Conservation (phyloP, 176 grass and related monocot genomes). For the Miscanthus lutarioriparius region DNA sequence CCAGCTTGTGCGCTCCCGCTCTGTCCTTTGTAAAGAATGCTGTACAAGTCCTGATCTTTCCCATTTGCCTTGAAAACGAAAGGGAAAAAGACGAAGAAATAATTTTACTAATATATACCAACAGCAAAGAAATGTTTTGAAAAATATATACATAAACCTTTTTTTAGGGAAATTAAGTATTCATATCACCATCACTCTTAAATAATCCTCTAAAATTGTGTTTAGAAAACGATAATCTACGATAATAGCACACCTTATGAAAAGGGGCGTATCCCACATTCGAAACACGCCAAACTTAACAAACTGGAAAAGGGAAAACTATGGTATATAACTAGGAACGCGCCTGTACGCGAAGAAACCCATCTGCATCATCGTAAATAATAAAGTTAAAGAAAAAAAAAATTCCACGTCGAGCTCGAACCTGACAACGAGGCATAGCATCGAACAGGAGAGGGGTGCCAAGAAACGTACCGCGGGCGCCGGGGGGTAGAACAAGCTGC, state of each 20-base stretch:
- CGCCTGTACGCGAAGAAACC: background rate
- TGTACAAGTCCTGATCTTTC: conserved; percentile 54
- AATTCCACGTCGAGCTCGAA: conserved; percentile 10
- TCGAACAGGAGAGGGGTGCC: conserved; percentile 19
- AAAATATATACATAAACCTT: background rate
- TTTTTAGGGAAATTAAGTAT: background rate
- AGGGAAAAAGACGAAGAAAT: background rate
- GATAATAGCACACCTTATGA: background rate
- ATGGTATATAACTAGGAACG: background rate
- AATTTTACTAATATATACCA: conserved; percentile 6
- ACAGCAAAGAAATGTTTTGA: background rate
- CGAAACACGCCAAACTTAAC: background rate
- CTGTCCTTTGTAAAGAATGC: conserved; percentile 50
- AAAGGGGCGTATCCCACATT: background rate
- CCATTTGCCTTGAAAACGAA: conserved; percentile 33
- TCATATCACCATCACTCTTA: background rate
- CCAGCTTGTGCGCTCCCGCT: conserved; percentile 38
- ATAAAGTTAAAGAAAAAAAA: background rate
- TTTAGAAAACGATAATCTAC: background rate
- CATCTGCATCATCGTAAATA: conserved; percentile 22
- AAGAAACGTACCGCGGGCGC: conserved; percentile 38
- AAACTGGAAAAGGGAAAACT: conserved; percentile 19
- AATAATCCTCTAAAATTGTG: background rate
- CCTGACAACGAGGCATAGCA: conserved; percentile 6
- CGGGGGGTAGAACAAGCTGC: conserved; percentile 47